Percentiles rank a stretch among this genome's conserved stretches.
Conservation (phyloP, 371 early-diverging fungal species). For the Aphelidium insulamus region DNA sequence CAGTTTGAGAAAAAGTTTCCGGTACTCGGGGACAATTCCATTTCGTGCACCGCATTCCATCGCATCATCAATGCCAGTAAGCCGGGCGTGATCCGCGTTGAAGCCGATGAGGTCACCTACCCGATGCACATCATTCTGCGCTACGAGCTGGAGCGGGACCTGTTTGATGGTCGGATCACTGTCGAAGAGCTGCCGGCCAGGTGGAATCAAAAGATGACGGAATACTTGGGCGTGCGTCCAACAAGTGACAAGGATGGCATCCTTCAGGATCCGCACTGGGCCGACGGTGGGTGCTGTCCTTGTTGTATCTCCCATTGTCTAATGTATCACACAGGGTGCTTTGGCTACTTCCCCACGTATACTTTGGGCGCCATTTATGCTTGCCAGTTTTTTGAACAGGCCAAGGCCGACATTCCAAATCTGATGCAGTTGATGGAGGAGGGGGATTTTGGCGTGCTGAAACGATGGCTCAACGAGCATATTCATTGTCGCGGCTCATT, state of each 20-base stretch:
- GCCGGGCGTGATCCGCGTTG: constrained; percentile 13
- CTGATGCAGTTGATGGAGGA: constrained; percentile 9
- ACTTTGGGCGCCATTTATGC: constrained; percentile 13
- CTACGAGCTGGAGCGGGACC: constrained; percentile 12
- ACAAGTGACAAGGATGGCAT: constrained; percentile 9
- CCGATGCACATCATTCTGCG: constrained; percentile 14
- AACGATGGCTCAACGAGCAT: constrained; percentile 13
- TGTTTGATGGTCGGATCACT: constrained; percentile 9
- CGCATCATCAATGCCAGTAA: constrained; percentile 10
- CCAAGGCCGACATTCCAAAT: constrained; percentile 8
- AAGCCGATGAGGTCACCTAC: constrained; percentile 17
- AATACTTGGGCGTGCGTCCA: constrained; percentile 12
- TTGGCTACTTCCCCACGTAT: constrained; percentile 17
- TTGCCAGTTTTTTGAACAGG: constrained; percentile 8
- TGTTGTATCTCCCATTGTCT: background rate
- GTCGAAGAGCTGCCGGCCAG: constrained; percentile 11
- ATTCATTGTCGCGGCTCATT: constrained; percentile 13
- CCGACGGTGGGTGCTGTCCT: too few relatives aligned
- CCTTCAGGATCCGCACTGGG: constrained; percentile 17
- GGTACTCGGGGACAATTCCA: constrained; percentile 4
- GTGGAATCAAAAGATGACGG: constrained; percentile 16
- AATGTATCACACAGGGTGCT: background rate
- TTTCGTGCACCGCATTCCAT: constrained; percentile 5
- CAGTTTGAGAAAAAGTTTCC: constrained; percentile 11
- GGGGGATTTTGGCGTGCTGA: constrained; percentile 13